A percentile compares a stretch with the other conserved stretches of the same genome.
Conservation (phyloP, 208 protist genomes). For the Vickermania spadyakhi region DNA sequence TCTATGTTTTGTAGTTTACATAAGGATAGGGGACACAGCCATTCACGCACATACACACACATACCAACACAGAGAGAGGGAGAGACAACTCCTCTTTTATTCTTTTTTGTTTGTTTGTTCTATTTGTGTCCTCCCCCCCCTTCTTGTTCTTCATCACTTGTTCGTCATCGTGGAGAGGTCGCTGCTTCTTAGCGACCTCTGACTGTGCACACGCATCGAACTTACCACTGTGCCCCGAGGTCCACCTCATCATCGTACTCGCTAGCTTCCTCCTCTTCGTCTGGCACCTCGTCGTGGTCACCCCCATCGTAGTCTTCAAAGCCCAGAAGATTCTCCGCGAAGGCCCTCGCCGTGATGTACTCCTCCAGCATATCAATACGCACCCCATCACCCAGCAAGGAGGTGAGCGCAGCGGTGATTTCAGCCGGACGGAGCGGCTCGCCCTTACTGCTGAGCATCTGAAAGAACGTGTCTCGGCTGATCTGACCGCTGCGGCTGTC, state of each 20-base stretch:
- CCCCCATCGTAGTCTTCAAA: conserved; percentile 83
- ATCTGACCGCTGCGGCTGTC: conserved; percentile 62
- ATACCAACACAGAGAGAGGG: no score
- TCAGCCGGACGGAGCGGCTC: conserved; percentile 71
- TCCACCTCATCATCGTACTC: conserved; percentile 1
- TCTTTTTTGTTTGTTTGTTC: no score
- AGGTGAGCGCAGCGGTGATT: conserved; percentile 63
- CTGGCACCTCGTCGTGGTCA: conserved; percentile 7
- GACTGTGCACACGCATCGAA: no score
- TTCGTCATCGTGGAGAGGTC: no score
- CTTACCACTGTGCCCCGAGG: background rate
- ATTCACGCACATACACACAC: no score
- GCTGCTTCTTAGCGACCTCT: no score
- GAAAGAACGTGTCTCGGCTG: conserved; percentile 61
- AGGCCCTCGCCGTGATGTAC: conserved; percentile 74
- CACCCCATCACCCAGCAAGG: conserved; percentile 83
- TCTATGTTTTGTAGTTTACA: no score
- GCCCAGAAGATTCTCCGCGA: conserved; percentile 84
- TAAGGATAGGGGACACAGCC: no score
- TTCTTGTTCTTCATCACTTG: no score
- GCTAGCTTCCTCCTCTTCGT: background rate
- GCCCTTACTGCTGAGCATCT: conserved; percentile 52
- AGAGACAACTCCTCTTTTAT: no score
- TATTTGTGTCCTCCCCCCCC: no score
- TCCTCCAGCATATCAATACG: conserved; percentile 83